Evolutionary conservation across 768 basidiomycete species (phyloP), one percentile per base, ranked within the genome.

Genomic region (Macrolepiota albuminosa): DNA sequence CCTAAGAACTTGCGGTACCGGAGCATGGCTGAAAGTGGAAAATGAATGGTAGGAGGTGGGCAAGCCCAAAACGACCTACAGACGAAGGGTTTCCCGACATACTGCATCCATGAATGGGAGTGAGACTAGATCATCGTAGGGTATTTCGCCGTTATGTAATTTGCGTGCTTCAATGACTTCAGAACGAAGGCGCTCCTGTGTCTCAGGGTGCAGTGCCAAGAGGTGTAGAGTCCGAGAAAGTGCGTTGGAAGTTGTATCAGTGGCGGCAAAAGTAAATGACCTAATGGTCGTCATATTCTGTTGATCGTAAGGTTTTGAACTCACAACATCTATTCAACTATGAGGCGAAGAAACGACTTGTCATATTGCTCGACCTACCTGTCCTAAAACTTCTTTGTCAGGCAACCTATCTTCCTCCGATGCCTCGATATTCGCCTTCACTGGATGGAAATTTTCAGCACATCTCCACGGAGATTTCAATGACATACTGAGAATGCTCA

Each of bases 101-200:
- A 54, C 39, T 40, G 53, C 53, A 54, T 54, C 53, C 53, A 54
- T 54, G 40, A 54, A 54, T n/a, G 53, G 53, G 5, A 54, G 53
- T 4, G 53, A 54, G 10, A 54, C 53, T n/a, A 54, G 26, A 54
- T 54, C 39, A 11, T 54, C 53, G 29, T 54, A 54, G 26, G 53
- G 39, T 54, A 54, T 54, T 29, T 54, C 39, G 14, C 53, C 53
- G 18, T 54, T 42, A n/a, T 54, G 53, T 1, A 7, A 40, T 5
- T 42, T 54, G 53, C 53, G 53, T 54, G 53, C 53, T 54, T 54
- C 39, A 2, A 11, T 54, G 26, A 54, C 29, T 42, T 54, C 53
- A 31, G 18, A 40, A 42, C 53, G 53, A 31, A 54, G 53, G 18
- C 39, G 53, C 40, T 54, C 53, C 40, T 54, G 53, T 40, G 18